Percentiles rank a stretch among this genome's conserved stretches.
Evolutionary conservation across 192 early-diverging fungal species (phyloP).

Genomic region (Umbelopsis sp.): DNA sequence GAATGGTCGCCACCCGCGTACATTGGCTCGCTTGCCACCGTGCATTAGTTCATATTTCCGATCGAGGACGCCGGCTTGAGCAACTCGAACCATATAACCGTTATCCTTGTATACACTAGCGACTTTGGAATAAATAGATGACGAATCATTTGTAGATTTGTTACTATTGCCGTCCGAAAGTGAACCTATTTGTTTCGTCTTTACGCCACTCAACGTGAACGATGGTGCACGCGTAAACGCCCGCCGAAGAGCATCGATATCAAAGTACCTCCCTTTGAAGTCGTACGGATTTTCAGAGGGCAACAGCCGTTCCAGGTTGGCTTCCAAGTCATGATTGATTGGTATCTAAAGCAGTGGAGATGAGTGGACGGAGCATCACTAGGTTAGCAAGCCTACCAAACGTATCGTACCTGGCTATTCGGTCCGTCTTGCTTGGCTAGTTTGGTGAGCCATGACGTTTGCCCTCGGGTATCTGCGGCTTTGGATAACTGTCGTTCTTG

Average conservation of each 20-base stretch:
- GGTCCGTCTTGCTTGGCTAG: not conserved
- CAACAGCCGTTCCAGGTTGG: conserved; percentile 35
- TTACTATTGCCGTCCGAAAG: not conserved
- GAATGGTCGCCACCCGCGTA: conserved; percentile 74
- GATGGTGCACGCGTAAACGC: conserved; percentile 8
- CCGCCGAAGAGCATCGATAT: not conserved
- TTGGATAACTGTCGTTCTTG: not conserved
- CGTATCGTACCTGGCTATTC: not conserved
- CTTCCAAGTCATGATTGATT: conserved; percentile 20
- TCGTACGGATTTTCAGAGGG: conserved; percentile 34
- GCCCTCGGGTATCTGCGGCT: conserved; percentile 11
- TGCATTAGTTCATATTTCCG: conserved; percentile 74
- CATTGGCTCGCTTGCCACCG: conserved; percentile 62
- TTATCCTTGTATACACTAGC: conserved; percentile 22
- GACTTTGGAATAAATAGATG: conserved; percentile 14
- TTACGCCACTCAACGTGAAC: not conserved
- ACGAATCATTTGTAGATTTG: not conserved
- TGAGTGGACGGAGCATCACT: not conserved
- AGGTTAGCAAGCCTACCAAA: not conserved
- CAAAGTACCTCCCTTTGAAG: conserved; percentile 26
- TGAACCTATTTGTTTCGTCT: not conserved
- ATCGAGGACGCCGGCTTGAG: conserved; percentile 69
- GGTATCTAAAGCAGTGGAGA: not conserved
- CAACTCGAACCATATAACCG: conserved; percentile 37
- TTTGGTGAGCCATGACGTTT: conserved; percentile 4